Base-by-base conservation (phyloP, 208 protist genomes). In the Wallacemonas sp. region DNA sequence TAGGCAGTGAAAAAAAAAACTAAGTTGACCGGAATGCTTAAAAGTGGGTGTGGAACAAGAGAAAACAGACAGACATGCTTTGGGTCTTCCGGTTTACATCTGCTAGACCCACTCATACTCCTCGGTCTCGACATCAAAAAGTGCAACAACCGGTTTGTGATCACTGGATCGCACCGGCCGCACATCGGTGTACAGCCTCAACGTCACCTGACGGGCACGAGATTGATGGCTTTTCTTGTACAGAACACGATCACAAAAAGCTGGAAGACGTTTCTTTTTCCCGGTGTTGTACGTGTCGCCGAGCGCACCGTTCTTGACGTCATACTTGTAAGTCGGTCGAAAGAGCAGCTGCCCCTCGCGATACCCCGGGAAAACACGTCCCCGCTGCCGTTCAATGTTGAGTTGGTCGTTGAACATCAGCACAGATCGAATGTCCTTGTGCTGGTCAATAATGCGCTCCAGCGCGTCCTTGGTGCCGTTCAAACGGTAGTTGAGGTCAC, bases 401-500 rank as follows among this genome's bases (percentile, higher is more conserved):
- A 98, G 77, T 62, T 98, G 97, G 68, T 98, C 95, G 54, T 97
- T 96, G 49, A 79, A 49, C 56, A 88, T 70, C 4, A 97, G 77
- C 26, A 96, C 78, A 1, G 87, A 80, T 11, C 86, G 77, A 39
- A 94, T 82, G 49, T 85, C 63, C 31, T 74, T 78, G 46, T 88
- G 77, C 19, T 84, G 34, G 26, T 80, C 39, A 24, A 95, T 79
- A 36, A 95, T 84, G 33, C 80, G 74, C 65, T 96, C 87, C 49
- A 98, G 85, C 9, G 84, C 86, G 34, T 71, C 73, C 19, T 79
- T 71, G 12, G 82, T 89, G 21, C 93, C 95, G 68, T 98, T 91
- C 54, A 98, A 83, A 44, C 97, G 90, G 75, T 98, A 98, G 80
- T 98, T 98, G 11, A 98, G 82, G 51, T 98, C 97, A 1, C 97